A percentile compares a stretch with the other conserved stretches of the same genome.
These are phyloP conservation scores for Coprinellus aureogranulatus DNA, from an alignment of 768 basidiomycete genomes.

Conservation along the genomic window DNA sequence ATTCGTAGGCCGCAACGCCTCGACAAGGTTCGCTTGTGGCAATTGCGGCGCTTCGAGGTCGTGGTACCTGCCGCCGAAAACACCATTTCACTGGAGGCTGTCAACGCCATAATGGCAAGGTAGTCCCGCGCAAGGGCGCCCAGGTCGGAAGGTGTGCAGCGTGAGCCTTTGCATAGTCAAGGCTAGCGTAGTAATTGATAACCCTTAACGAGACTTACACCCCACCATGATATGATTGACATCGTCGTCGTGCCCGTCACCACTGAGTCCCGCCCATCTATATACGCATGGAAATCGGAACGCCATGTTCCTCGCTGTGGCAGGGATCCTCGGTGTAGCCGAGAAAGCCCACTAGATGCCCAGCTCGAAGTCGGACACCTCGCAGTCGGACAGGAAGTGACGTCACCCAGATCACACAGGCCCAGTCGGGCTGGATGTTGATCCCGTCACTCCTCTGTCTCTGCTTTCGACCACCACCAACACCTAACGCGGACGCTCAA, in stretches of 20 bases:
- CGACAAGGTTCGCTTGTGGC: slow-evolving; percentile 31
- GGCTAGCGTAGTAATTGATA: background rate
- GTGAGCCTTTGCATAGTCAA: background rate
- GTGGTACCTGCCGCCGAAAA: slow-evolving; percentile 42
- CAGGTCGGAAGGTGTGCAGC: slow-evolving; percentile 24
- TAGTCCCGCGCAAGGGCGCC: slow-evolving; percentile 37
- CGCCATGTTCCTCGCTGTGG: no score
- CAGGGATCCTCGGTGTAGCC: no score
- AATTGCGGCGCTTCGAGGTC: slow-evolving; percentile 30
- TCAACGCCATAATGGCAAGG: slow-evolving; percentile 37
- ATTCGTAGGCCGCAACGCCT: slow-evolving; percentile 30
- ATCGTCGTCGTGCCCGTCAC: background rate
- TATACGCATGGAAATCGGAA: background rate
- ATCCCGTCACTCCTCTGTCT: no score
- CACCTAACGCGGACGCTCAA: no score
- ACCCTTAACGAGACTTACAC: background rate
- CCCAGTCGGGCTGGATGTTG: no score
- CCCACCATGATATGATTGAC: slow-evolving; percentile 3
- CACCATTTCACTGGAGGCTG: slow-evolving; percentile 35
- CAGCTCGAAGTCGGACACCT: no score
- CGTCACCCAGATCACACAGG: no score
- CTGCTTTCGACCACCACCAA: no score
- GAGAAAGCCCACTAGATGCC: no score
- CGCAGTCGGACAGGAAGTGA: no score
- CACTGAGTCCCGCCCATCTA: background rate